A percentile compares a stretch with the other conserved stretches of the same genome.
Conservation (phyloP, 768 basidiomycete genomes). For the Rubroboletus satanas region DNA sequence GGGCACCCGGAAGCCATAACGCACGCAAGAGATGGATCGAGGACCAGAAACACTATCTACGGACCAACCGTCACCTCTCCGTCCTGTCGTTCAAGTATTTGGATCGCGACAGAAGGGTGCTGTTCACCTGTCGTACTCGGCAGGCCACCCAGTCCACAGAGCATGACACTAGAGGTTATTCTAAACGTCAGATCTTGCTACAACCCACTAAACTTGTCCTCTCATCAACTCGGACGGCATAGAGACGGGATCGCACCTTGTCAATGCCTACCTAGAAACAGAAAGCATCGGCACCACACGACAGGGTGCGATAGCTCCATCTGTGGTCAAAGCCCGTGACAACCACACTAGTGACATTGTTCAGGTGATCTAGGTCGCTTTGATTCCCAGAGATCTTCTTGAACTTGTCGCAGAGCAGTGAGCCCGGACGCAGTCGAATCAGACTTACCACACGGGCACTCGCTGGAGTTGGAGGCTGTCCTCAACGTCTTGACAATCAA, state of each 20-base stretch:
- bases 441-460: background rate
- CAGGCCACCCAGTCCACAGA: background rate
- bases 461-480: background rate
- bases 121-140: constrained; percentile 9
- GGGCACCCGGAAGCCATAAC: constrained; percentile 2
- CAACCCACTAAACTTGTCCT: background rate
- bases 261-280: background rate
- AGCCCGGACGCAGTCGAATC: constrained; percentile 4
- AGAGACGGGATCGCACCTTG: background rate
- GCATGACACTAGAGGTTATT: constrained; percentile 4
- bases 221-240: constrained; percentile 1
- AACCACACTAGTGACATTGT: background rate
- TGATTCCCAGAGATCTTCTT: background rate
- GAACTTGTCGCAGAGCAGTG: constrained; percentile 12
- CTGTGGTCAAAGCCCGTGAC: background rate
- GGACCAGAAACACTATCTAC: constrained; percentile 7
- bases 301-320: background rate
- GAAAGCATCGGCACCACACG: background rate
- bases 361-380: constrained; percentile 9
- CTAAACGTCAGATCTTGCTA: background rate
- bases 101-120: constrained; percentile 1
- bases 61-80: constrained; percentile 6
- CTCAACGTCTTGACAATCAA: background rate
- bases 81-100: constrained; percentile 9
- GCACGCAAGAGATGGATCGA: constrained; percentile 13